Base-by-base conservation (phyloP, 345 rosid species). In the Carallia pectinifolia region DNA sequence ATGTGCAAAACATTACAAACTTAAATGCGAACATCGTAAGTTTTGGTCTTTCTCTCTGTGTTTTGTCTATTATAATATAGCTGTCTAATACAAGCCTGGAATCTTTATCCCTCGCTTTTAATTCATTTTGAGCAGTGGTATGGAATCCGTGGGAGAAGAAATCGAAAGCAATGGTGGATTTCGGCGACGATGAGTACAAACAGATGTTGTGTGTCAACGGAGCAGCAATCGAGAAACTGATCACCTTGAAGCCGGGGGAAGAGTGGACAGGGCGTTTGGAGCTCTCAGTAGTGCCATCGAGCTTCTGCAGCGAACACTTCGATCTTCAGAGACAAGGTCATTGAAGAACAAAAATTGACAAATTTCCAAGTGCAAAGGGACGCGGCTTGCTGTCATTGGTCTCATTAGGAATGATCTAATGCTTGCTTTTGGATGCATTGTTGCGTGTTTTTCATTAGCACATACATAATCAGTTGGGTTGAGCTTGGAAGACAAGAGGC, bases 131-230 rank as follows among this genome's bases (percentile, higher is more conserved):
- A 38, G 55, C 79, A 79, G 87, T 67, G 36, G 81, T 81, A 9
- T 84, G 85, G 87, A 84, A 79, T 67, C 87, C 87, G 1, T 84
- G 85, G 87, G 87, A 81, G 40, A 44, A 84, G 75, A 81, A 79
- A 66, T 76, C 80, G 1, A 81, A 74, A 65, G 70, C 74, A 9
- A 74, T 79, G 74, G 37, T 54, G 27, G 79, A 74, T 76, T 79
- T 81, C 54, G 83, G 85, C 1, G 85, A 84, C 38, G 85, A 81
- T n/a, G 85, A 72, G 56, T 84, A 81, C 73, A 84, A 73, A 61
- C 79, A 73, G 67, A 79, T 84, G 85, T 64, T 84, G 0, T 79
- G 87, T 37, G 78, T 84, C 8, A 78, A 84, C 15, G 74, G 70
- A 10, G 83, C 83, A 7, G 73, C 71, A 18, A 71, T 67, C 2